Conservation (phyloP, 768 basidiomycete genomes). For the Termitomyces sp. region DNA sequence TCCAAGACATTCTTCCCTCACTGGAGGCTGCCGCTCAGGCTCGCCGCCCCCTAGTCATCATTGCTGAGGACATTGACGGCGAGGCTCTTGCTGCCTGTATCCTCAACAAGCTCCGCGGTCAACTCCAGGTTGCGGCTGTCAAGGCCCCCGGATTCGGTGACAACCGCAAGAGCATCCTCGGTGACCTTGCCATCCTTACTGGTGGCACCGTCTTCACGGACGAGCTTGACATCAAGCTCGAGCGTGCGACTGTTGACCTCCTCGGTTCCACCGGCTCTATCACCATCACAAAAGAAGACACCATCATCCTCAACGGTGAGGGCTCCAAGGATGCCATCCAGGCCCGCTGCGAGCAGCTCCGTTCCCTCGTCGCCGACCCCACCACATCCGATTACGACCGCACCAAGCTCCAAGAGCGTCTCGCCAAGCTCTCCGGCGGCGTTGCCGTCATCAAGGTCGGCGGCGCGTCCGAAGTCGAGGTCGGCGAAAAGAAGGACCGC, state of each 20-base stretch:
- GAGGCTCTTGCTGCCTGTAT: slow-evolving; percentile 98
- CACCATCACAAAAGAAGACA: slow-evolving; percentile 97
- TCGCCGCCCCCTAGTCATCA: slow-evolving; percentile 89
- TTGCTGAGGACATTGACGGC: slow-evolving; percentile 97
- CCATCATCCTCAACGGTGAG: slow-evolving; percentile 90
- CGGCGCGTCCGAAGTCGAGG: slow-evolving; percentile 90
- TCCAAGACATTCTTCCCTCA: slow-evolving; percentile 93
- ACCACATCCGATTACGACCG: slow-evolving; percentile 92
- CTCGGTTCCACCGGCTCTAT: slow-evolving; percentile 89
- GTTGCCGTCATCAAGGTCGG: slow-evolving; percentile 99
- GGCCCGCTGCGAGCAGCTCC: slow-evolving; percentile 94
- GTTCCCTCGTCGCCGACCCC: slow-evolving; percentile 71
- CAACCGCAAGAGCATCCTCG: slow-evolving; percentile 97
- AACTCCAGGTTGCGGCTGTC: slow-evolving; percentile 89
- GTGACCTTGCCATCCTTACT: slow-evolving; percentile 94
- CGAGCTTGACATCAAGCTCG: slow-evolving; percentile 96
- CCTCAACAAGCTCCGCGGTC: slow-evolving; percentile 98
- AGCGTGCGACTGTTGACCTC: slow-evolving; percentile 81
- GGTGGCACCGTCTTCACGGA: slow-evolving; percentile 97
- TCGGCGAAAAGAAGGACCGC: slow-evolving; percentile 98
- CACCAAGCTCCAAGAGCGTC: slow-evolving; percentile 92
- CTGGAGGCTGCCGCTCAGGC: slow-evolving; percentile 77
- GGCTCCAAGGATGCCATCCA: slow-evolving; percentile 88
- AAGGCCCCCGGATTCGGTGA: slow-evolving; percentile 99
- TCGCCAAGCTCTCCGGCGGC: slow-evolving; percentile 94